Evolutionary conservation across 2,329 filamentous ascomycete genomes (phyloP).

Genomic region (Neobulgaria alba): DNA sequence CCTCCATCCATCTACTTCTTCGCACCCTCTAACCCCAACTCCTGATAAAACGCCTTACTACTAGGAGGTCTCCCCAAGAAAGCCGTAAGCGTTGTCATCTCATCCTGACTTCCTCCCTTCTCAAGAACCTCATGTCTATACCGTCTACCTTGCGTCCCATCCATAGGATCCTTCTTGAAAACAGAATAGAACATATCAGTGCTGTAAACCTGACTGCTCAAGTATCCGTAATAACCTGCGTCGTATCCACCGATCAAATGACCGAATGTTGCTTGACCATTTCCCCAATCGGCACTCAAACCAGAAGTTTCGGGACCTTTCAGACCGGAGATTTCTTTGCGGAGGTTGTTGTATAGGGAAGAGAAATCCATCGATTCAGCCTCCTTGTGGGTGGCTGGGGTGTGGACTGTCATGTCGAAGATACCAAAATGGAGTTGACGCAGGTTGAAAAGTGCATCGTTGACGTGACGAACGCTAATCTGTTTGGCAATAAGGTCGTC

Average conservation of each 20-base stretch:
- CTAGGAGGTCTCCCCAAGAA: conserved; percentile 71
- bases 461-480: conserved; percentile 71
- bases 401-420: conserved; percentile 77
- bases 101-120: conserved; percentile 68
- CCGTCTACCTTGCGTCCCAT: conserved; percentile 60
- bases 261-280: conserved; percentile 72
- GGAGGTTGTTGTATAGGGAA: conserved; percentile 62
- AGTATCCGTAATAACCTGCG: conserved; percentile 72
- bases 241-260: conserved; percentile 81
- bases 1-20: too few species aligned
- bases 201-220: conserved; percentile 71
- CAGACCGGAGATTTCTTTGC: conserved; percentile 62
- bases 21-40: conserved; percentile 47
- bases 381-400: conserved; percentile 59
- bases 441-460: conserved; percentile 70
- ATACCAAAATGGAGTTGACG: conserved; percentile 73
- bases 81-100: conserved; percentile 71
- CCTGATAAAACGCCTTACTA: conserved; percentile 71
- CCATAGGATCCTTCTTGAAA: conserved; percentile 73
- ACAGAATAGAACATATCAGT: conserved; percentile 79
- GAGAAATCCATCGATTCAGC: conserved; percentile 57
- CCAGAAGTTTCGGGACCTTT: conserved; percentile 63
- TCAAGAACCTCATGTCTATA: conserved; percentile 75
- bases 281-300: conserved; percentile 50
- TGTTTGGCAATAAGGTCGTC: conserved; percentile 67